A percentile compares a stretch with the other conserved stretches of the same genome.
Evolutionary conservation across 2,329 filamentous ascomycete genomes (phyloP).

Genomic region (Stemphylium beticola): DNA sequence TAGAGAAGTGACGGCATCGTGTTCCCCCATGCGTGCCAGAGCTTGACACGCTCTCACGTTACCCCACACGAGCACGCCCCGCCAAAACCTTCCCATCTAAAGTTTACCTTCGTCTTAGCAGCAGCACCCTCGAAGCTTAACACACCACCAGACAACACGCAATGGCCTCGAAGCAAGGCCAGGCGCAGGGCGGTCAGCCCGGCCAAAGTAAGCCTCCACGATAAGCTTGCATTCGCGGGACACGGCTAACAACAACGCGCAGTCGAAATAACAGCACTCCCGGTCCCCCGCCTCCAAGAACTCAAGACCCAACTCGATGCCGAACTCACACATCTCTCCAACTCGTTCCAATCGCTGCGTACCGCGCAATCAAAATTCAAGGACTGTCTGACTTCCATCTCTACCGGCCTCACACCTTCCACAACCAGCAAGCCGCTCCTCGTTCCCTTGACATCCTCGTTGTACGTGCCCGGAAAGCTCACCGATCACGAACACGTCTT

Average conservation of each 20-base stretch:
- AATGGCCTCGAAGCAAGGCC: conserved; percentile 37
- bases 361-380: conserved; percentile 89
- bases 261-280: conserved; percentile 77
- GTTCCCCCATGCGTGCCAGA: not conserved
- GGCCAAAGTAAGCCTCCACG: conserved; percentile 34
- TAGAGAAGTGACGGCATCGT: not conserved
- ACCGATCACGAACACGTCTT: conserved; percentile 58
- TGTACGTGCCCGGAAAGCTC: conserved; percentile 88
- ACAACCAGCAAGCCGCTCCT: conserved; percentile 67
- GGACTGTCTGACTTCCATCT: conserved; percentile 83
- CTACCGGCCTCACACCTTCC: conserved; percentile 58
- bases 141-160: conserved; percentile 3
- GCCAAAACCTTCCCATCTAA: conserved; percentile 26
- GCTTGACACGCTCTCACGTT: conserved; percentile 31
- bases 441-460: conserved; percentile 91
- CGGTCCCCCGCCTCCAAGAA: conserved; percentile 81
- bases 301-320: conserved; percentile 97
- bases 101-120: conserved; percentile 16
- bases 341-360: conserved; percentile 87
- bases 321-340: conserved; percentile 92
- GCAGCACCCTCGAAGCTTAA: conserved; percentile 6
- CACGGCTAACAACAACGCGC: conserved; percentile 9
- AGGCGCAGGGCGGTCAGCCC: conserved; percentile 30
- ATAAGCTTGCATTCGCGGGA: not conserved
- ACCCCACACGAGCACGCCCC: conserved; percentile 23